These are phyloP conservation scores for Eucalyptus tenuipes DNA, from an alignment of 345 rosid species.

Conservation along the genomic window DNA sequence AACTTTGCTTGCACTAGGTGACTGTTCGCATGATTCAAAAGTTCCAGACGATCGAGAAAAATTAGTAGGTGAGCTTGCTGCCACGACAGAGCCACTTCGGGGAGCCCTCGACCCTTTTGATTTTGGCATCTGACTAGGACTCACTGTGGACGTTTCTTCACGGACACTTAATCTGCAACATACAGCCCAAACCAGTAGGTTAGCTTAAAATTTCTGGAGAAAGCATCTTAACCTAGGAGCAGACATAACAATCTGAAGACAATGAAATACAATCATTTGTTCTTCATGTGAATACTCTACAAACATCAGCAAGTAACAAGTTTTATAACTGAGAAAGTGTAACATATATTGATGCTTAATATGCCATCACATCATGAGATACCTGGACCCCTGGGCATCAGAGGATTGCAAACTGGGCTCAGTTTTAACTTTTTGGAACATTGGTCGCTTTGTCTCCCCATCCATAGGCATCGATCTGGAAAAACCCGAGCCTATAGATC, in stretches of 20 bases:
- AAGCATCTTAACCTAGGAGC: not conserved
- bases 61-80: constrained; percentile 22
- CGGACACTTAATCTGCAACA: constrained; percentile 19
- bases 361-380: not conserved
- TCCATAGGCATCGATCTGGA: constrained; percentile 28
- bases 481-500: constrained; percentile 28
- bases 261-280: not conserved
- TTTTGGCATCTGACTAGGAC: constrained; percentile 19
- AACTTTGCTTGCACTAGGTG: constrained; percentile 17
- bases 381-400: constrained; percentile 37
- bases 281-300: not conserved
- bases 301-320: not conserved
- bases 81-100: constrained; percentile 24
- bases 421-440: constrained; percentile 19
- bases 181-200: not conserved
- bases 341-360: not conserved
- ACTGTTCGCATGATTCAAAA: constrained; percentile 27
- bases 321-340: not conserved
- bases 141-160: constrained; percentile 18
- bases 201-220: not conserved
- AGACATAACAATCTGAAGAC: not conserved
- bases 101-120: constrained; percentile 41
- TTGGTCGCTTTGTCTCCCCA: constrained; percentile 18
- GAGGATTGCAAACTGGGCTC: constrained; percentile 20
- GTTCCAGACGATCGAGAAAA: constrained; percentile 17